Evolutionary conservation across 352 stramenopile genomes (phyloP), one percentile per base, ranked within the genome.

Genomic region (Globisporangium megalacanthum): DNA sequence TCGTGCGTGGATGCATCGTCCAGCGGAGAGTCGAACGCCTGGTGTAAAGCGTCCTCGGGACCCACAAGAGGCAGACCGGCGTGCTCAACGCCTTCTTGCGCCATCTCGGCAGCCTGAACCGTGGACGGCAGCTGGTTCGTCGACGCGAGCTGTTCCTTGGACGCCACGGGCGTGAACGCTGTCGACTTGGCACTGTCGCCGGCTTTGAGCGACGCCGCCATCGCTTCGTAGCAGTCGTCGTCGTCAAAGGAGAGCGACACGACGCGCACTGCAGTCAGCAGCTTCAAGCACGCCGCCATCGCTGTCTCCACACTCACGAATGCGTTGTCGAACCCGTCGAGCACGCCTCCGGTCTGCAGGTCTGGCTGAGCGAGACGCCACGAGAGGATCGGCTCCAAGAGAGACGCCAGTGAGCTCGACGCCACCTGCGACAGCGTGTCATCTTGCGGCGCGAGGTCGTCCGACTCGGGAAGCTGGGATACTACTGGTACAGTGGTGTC

Each of bases 271-370:
- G 59, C 61, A 6, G 50, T 22, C 37, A 92, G 64, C 0, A 71
- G 61, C 19, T 67, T 72, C 0, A 60, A 64, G 50, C 78, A 88
- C 13, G 68, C 70, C 35, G 56, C 52, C 9, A 89, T 17, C 4
- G 66, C 73, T 46, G 66, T 62, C 22, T 81, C 67, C 7, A 81
- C 48, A 15, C 56, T 52, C 6, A 86, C 45, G 42, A 86, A 86
- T 1, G 66, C 58, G 33, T 80, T 94, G 14, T 86, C 67, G 46
- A 91, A 83, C 0, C 79, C 75, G 56, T 97, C 88, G 39, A 97
- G 54, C 0, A 97, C 74, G 17, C 75, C 66, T 19, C 88, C 88
- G 17, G 55, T 65, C 42, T 68, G 66, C n/a, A 92, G 51, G 55
- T 96, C 87, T 20, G 72, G 53, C 51, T 88, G 75, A 0, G 51